Conservation (phyloP, 192 early-diverging fungal genomes). For the Podila verticillata region DNA sequence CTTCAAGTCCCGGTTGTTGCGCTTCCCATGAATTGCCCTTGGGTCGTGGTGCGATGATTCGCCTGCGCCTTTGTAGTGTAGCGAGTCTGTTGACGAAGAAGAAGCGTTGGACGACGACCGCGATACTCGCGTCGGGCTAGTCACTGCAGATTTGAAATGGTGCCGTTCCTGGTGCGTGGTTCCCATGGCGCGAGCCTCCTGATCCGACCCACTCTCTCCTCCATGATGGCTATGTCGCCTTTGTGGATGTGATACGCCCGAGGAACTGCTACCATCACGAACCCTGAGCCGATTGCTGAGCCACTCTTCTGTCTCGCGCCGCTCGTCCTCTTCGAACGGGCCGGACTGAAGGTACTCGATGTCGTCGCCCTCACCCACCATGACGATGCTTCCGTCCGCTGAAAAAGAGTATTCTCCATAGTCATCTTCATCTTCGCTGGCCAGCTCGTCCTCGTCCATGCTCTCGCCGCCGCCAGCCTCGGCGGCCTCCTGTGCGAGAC, state of each 20-base stretch:
- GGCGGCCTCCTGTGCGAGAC: slow-evolving; percentile 45
- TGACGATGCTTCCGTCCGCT: slow-evolving; percentile 30
- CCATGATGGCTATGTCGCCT: too few species aligned
- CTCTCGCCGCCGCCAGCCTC: slow-evolving; percentile 48
- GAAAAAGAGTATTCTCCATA: slow-evolving; percentile 37
- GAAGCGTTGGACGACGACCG: slow-evolving; percentile 14
- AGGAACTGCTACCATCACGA: neutral
- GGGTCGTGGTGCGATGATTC: too few species aligned
- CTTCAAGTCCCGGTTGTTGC: slow-evolving; percentile 7
- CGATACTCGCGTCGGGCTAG: slow-evolving; percentile 21
- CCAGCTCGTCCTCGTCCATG: slow-evolving; percentile 34
- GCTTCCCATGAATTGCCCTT: neutral
- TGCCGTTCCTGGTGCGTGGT: neutral
- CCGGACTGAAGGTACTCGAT: slow-evolving; percentile 28
- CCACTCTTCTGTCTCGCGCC: slow-evolving; percentile 27
- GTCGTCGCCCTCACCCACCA: slow-evolving; percentile 50
- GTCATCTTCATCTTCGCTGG: slow-evolving; percentile 21
- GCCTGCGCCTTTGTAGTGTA: neutral
- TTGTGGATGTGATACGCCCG: too few species aligned
- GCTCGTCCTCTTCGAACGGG: slow-evolving; percentile 18
- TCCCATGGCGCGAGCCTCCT: neutral
- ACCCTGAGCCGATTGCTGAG: neutral
- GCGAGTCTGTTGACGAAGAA: slow-evolving; percentile 16
- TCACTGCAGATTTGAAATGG: slow-evolving; percentile 16
- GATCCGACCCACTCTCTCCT: neutral